Percentiles rank a stretch among this genome's conserved stretches.
Conservation (phyloP, 2,329 filamentous ascomycete species). For the Nannizzia gypsea region DNA sequence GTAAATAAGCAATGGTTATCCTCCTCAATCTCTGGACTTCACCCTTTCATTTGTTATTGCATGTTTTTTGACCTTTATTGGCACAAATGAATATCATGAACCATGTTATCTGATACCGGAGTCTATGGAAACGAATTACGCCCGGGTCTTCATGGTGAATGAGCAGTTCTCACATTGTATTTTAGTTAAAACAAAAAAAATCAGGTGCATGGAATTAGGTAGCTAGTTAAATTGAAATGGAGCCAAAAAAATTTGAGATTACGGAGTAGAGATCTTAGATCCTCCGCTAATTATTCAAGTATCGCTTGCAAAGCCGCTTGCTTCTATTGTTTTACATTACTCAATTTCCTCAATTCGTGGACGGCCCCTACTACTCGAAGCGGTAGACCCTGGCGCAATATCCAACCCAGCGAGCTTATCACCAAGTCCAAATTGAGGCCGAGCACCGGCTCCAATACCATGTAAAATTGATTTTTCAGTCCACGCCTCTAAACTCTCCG, state of each 20-base stretch:
- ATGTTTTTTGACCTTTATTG: not conserved
- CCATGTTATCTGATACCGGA: not conserved
- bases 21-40: not conserved
- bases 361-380: slow-evolving; percentile 12
- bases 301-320: not conserved
- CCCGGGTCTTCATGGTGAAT: not conserved
- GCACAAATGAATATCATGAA: not conserved
- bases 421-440: slow-evolving; percentile 24
- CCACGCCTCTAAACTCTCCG: slow-evolving; percentile 35
- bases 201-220: not conserved
- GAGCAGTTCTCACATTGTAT: not conserved
- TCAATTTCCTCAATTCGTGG: slow-evolving; percentile 36
- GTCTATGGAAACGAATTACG: not conserved
- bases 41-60: not conserved
- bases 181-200: not conserved
- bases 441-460: slow-evolving; percentile 18
- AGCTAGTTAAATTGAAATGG: not conserved
- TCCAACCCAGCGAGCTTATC: slow-evolving; percentile 29
- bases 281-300: too few relatives aligned
- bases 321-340: slow-evolving; percentile 12
- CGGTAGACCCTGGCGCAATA: slow-evolving; percentile 22
- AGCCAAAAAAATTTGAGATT: not conserved
- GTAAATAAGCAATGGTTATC: not conserved
- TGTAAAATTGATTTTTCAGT: slow-evolving; percentile 32
- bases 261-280: too few relatives aligned